Evolutionary conservation across 2,329 filamentous ascomycete species (phyloP).

Genomic region (Cercospora berteroae): DNA sequence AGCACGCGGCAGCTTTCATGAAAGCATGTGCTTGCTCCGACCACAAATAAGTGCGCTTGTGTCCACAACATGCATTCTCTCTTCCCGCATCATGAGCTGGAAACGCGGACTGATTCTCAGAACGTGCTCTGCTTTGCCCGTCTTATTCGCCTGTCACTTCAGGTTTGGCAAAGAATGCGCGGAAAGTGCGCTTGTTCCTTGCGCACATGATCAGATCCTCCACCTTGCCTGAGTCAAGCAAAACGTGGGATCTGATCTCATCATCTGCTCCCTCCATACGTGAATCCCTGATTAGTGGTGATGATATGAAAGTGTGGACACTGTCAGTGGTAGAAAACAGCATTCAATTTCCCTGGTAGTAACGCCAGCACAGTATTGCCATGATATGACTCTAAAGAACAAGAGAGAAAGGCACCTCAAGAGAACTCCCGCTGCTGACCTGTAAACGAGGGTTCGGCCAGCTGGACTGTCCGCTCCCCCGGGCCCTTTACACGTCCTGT

Average conservation of each 20-base stretch:
- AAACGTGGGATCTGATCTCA: not conserved
- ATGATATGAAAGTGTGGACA: not conserved
- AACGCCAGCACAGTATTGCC: conserved; percentile 17
- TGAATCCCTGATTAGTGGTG: not conserved
- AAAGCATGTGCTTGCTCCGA: not conserved
- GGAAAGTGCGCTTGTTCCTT: not conserved
- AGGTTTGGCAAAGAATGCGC: not conserved
- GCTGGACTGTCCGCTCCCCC: conserved; percentile 16
- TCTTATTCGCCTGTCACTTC: not conserved
- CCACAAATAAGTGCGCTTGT: not conserved
- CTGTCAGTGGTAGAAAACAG: not conserved
- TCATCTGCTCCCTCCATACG: not conserved
- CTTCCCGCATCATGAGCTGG: too few species aligned
- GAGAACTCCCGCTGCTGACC: conserved; percentile 10
- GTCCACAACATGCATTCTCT: not conserved
- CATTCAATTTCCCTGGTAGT: conserved; percentile 10
- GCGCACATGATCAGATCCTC: not conserved
- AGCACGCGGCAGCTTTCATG: not conserved
- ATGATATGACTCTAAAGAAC: conserved; percentile 16
- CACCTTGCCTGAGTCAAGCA: not conserved
- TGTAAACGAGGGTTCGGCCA: conserved; percentile 20
- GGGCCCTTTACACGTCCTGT: conserved; percentile 2
- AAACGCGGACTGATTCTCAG: not conserved
- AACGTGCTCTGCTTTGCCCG: not conserved
- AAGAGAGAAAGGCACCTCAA: conserved; percentile 9